Percentiles rank a stretch among this genome's conserved stretches.
These are phyloP conservation scores for Thielaviopsis euricoi DNA, from an alignment of 2,329 filamentous ascomycete genomes.

Conservation along the genomic window DNA sequence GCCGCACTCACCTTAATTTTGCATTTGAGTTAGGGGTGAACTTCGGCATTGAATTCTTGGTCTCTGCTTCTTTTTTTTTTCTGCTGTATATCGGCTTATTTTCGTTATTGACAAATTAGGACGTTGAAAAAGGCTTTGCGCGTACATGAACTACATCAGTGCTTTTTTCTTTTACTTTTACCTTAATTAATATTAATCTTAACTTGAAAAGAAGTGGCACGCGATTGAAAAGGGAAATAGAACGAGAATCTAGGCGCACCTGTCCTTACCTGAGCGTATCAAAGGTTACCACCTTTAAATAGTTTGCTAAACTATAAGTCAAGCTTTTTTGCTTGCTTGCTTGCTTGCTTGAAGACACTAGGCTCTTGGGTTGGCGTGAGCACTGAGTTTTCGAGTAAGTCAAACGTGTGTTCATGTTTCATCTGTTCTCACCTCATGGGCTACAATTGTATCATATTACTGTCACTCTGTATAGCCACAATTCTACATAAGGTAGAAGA, in stretches of 20 bases:
- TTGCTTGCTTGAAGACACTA: neutral
- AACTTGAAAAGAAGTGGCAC: neutral
- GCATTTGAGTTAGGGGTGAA: too few species aligned
- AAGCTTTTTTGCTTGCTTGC: too few species aligned
- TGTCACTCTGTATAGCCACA: too few species aligned
- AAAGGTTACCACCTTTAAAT: neutral
- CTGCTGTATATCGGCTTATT: neutral
- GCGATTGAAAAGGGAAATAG: neutral
- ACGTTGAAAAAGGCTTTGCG: too few species aligned
- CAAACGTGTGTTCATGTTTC: neutral
- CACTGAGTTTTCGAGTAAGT: neutral
- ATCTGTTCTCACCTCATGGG: too few species aligned
- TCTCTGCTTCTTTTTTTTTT: neutral
- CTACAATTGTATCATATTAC: neutral
- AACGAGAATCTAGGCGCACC: neutral
- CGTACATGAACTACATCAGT: neutral
- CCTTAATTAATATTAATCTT: neutral
- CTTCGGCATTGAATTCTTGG: too few species aligned
- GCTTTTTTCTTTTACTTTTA: neutral
- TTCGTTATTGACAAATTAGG: neutral
- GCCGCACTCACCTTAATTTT: too few species aligned
- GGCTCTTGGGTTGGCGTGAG: neutral
- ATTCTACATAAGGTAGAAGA: neutral
- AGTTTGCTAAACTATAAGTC: neutral
- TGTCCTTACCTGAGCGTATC: neutral